Evolutionary conservation across 2,329 filamentous ascomycete species (phyloP), one percentile per base, ranked within the genome.

Genomic region (Paramyrothecium sp.): DNA sequence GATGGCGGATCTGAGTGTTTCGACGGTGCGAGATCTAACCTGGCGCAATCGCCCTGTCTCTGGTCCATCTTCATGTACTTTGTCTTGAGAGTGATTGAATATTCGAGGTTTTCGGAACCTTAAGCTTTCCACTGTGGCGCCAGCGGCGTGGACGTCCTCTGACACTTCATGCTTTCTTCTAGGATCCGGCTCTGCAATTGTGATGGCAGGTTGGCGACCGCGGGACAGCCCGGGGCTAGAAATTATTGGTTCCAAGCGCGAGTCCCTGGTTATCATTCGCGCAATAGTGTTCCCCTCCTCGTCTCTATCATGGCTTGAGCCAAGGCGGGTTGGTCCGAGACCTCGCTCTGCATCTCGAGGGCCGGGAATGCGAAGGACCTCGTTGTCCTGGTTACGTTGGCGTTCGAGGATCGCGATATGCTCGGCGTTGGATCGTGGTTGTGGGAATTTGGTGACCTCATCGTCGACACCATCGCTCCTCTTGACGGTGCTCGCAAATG

Each of bases 301-400:
- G 47, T 72, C 72, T 33, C 71, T 69, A n/a, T 68, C 65, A n/a
- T 77, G 73, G 3, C 70, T 65, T 30, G 75, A 71, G 3, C 76
- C 73, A 2, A 86, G 72, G 30, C 80, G 77, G 56, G 79, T 77
- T 2, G 93, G 93, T 11, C 87, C 79, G 59, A 91, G 82, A 23
- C 94, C 95, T 53, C 86, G 85, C 65, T 99, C 95, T 52, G 89
- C 93, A 68, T 98, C 95, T 65, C 93, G 82, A 1, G 95, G 95
- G 20, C 93, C 93, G 0, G 95, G 95, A 65, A 99, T 98, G 46
- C 92, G 89, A 48, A 98, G 77, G 0, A 92, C 86, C 34, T 88
- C 87, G 49, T 86, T 88, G 56, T 90, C 88, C 60, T 87, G 86
- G 56, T 91, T 89, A 41, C 92, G 85, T 71, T 97, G 94, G 33